Conservation (phyloP, 73 alveolate species). For the Stentor roeselii region DNA sequence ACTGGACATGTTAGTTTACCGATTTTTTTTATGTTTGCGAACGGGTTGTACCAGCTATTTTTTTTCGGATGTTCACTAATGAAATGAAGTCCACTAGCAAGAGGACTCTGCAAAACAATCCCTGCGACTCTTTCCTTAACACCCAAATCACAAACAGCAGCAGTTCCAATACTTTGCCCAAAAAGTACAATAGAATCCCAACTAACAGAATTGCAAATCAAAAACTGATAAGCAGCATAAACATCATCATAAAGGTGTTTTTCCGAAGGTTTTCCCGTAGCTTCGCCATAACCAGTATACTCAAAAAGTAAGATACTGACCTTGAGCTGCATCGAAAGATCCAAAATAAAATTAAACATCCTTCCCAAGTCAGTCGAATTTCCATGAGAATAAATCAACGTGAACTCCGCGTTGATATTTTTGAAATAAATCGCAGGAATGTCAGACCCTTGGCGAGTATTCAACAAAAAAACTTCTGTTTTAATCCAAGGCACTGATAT, state of each 20-base stretch:
- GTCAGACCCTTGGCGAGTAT: neutral
- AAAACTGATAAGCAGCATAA: constrained; percentile 49
- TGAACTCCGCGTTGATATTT: constrained; percentile 32
- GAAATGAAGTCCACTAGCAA: constrained; percentile 38
- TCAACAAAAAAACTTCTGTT: neutral
- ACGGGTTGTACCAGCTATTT: constrained; percentile 37
- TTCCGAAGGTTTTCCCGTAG: constrained; percentile 64
- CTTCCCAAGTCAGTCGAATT: constrained; percentile 59
- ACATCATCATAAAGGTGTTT: constrained; percentile 36
- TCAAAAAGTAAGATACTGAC: constrained; percentile 50
- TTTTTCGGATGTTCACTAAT: neutral
- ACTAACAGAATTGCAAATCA: neutral
- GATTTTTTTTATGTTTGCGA: constrained; percentile 41
- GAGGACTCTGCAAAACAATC: constrained; percentile 37
- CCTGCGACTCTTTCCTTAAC: constrained; percentile 29
- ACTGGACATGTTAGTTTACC: constrained; percentile 39
- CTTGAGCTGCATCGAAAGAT: constrained; percentile 36
- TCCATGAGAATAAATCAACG: constrained; percentile 64
- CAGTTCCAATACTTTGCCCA: constrained; percentile 55
- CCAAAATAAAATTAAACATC: constrained; percentile 42
- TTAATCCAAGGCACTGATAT: neutral
- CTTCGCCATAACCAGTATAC: constrained; percentile 66
- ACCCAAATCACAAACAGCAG: constrained; percentile 45
- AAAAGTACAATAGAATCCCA: constrained; percentile 38
- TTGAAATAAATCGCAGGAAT: constrained; percentile 29